These are phyloP conservation scores for Phytophthora pini DNA, from an alignment of 352 stramenopile genomes.

Conservation along the genomic window DNA sequence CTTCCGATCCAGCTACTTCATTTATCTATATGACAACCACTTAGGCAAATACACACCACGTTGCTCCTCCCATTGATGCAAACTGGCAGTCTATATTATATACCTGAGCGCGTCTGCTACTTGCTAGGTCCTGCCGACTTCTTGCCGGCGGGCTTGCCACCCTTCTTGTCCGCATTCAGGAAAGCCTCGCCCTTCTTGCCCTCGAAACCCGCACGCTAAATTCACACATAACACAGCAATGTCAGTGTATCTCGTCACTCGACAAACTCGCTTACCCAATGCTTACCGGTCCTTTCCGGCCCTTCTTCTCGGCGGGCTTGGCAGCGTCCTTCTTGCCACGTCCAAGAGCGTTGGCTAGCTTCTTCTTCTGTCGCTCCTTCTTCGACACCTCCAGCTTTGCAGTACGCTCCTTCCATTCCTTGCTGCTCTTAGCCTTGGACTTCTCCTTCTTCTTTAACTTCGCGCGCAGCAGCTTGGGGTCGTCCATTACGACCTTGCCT, in stretches of 20 bases:
- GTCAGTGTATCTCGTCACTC: constrained; percentile 10
- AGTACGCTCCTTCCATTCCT: constrained; percentile 80
- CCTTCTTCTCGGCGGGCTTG: constrained; percentile 47
- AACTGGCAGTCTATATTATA: constrained; percentile 57
- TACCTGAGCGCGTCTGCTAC: constrained; percentile 39
- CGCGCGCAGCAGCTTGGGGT: constrained; percentile 77
- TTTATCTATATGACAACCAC: constrained; percentile 27
- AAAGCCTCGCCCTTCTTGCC: constrained; percentile 83
- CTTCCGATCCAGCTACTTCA: constrained; percentile 7
- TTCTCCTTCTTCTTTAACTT: constrained; percentile 91
- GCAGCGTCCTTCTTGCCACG: constrained; percentile 36
- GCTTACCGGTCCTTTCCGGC: constrained; percentile 44
- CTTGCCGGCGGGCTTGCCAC: constrained; percentile 28
- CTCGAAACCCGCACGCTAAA: constrained; percentile 77
- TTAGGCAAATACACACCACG: constrained; percentile 13
- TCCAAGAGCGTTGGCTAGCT: constrained; percentile 39
- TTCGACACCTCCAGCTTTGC: constrained; percentile 63
- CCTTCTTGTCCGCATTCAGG: constrained; percentile 71
- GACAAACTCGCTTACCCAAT: background rate
- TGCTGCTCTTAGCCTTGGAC: constrained; percentile 75
- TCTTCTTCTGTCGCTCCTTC: constrained; percentile 76
- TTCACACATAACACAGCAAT: constrained; percentile 2
- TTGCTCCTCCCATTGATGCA: constrained; percentile 9
- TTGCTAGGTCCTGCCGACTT: constrained; percentile 38
- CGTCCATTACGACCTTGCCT: constrained; percentile 71